Percentiles rank a stretch among this genome's conserved stretches.
These are phyloP conservation scores for Arachnomyces sp. DNA, from an alignment of 2,329 filamentous ascomycete species.

Conservation along the genomic window DNA sequence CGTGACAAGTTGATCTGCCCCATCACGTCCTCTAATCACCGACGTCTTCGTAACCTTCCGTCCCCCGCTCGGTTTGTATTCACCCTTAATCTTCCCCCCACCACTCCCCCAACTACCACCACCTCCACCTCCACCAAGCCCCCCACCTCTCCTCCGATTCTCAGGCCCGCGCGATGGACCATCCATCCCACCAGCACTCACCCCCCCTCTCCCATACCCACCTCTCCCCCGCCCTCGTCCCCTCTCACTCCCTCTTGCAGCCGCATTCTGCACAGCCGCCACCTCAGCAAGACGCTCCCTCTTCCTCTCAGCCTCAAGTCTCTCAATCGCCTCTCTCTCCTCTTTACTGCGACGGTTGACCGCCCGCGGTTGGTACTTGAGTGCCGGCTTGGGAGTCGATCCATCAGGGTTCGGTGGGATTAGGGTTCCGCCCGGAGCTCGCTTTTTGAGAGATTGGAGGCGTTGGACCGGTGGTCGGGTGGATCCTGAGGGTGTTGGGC, in stretches of 20 bases:
- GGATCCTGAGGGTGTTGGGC: constrained; percentile 7
- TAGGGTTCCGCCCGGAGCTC: constrained; percentile 30
- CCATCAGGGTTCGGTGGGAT: constrained; percentile 21
- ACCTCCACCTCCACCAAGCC: constrained; percentile 21
- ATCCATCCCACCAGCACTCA: constrained; percentile 19
- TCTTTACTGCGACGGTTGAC: constrained; percentile 37
- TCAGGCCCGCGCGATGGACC: constrained; percentile 13
- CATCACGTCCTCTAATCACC: constrained; percentile 17
- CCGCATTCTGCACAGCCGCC: constrained; percentile 18
- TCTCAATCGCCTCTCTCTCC: constrained; percentile 38
- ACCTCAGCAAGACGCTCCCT: constrained; percentile 33
- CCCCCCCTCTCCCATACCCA: constrained; percentile 20
- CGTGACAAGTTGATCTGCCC: no score
- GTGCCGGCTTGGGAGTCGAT: constrained; percentile 28
- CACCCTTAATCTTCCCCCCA: constrained; percentile 28
- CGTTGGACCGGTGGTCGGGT: constrained; percentile 32
- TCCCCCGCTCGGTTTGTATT: constrained; percentile 14
- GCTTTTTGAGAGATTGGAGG: constrained; percentile 36
- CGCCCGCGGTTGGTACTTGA: constrained; percentile 38
- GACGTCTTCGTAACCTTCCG: constrained; percentile 16
- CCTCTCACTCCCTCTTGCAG: constrained; percentile 7
- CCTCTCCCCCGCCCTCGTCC: constrained; percentile 26
- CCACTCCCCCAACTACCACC: constrained; percentile 20
- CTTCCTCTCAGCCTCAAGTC: constrained; percentile 34
- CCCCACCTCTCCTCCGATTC: constrained; percentile 21